Percentiles rank a stretch among this genome's conserved stretches.
Conservation (phyloP, 257 asterid genomes). For the Oldenlandia corymbosa region DNA sequence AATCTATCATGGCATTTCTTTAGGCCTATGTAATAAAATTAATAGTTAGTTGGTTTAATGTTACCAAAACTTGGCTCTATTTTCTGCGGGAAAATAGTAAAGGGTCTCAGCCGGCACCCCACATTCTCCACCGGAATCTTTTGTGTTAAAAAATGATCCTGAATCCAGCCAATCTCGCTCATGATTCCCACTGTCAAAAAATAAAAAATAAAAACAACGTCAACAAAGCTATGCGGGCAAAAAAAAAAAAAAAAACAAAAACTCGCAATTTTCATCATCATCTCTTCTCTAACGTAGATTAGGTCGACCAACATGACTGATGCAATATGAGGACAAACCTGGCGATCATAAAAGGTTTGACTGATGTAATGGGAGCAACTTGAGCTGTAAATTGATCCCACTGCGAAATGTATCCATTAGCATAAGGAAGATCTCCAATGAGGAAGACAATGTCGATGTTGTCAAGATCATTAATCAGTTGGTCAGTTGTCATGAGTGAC, state of each 20-base stretch:
- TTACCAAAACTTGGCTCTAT: conserved; percentile 50
- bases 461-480: conserved; percentile 55
- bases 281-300: too few species aligned
- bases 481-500: conserved; percentile 76
- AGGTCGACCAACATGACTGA: too few species aligned
- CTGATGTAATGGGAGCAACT: conserved; percentile 75
- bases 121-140: conserved; percentile 52
- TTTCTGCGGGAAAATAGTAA: conserved; percentile 42
- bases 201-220: too few species aligned
- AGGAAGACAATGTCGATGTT: conserved; percentile 46
- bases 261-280: too few species aligned
- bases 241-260: too few species aligned
- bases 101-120: conserved; percentile 51
- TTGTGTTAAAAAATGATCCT: conserved; percentile 34
- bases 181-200: conserved; percentile 41
- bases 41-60: background rate
- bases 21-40: too few species aligned
- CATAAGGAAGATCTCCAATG: conserved; percentile 48
- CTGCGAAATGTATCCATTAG: conserved; percentile 49
- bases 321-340: conserved; percentile 51
- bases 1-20: too few species aligned
- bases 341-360: conserved; percentile 79
- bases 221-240: too few species aligned
- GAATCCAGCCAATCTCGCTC: conserved; percentile 42
- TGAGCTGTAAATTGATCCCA: conserved; percentile 98